phyloP scores from a whole-genome alignment of 495 filamentous ascomycete genomes.

The Aspergillus hancockii region DNA sequence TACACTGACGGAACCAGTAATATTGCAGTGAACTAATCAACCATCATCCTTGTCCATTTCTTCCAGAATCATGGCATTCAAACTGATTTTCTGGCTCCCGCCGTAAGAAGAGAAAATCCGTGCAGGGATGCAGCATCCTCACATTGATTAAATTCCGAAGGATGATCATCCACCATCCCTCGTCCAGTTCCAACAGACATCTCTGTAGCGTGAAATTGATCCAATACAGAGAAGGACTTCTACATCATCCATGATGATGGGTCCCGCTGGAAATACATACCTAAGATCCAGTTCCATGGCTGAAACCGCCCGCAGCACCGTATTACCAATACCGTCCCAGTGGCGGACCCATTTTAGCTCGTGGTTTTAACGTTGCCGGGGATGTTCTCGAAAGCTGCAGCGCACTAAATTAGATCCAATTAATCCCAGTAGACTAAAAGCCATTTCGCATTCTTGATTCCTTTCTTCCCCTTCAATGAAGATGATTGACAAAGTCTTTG shows the following conservation, averaged over 20 bases:
- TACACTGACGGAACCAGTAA: conserved; percentile 11
- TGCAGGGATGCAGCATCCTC: background rate
- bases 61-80: background rate
- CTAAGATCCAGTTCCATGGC: too few species aligned
- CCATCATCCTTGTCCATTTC: conserved; percentile 5
- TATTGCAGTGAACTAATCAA: background rate
- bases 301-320: background rate
- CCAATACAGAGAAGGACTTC: too few species aligned
- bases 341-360: conserved; percentile 11
- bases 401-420: conserved; percentile 9
- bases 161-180: background rate
- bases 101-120: conserved; percentile 22
- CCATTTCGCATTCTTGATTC: background rate
- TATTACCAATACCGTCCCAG: conserved; percentile 13
- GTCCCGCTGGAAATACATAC: background rate
- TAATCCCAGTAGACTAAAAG: background rate
- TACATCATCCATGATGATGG: too few species aligned
- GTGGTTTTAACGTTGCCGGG: conserved; percentile 17
- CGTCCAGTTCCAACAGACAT: too few species aligned
- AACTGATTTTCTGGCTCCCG: conserved; percentile 17
- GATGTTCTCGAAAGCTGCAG: conserved; percentile 16
- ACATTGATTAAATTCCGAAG: background rate
- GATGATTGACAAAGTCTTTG: background rate
- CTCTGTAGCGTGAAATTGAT: too few species aligned
- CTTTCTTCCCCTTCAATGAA: conserved; percentile 1